Conservation (phyloP, 345 rosid species). For the Gynandropsis gynandra region DNA sequence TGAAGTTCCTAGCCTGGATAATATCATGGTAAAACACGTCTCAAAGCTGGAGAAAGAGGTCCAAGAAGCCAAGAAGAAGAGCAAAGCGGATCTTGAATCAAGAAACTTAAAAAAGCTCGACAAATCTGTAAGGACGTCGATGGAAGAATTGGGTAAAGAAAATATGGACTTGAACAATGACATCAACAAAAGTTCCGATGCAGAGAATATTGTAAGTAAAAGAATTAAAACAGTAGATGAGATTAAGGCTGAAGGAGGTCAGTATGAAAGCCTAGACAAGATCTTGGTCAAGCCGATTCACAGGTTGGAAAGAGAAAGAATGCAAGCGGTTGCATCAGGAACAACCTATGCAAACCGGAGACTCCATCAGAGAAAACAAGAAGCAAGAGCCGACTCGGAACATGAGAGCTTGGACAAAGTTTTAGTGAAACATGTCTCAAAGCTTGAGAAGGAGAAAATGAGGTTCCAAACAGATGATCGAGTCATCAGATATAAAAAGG, state of each 20-base stretch:
- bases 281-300: slow-evolving; percentile 53
- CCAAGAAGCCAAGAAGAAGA: slow-evolving; percentile 61
- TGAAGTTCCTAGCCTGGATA: slow-evolving; percentile 66
- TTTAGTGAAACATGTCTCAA: slow-evolving; percentile 70
- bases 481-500: slow-evolving; percentile 25
- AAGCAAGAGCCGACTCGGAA: slow-evolving; percentile 23
- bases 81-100: slow-evolving; percentile 27
- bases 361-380: slow-evolving; percentile 30
- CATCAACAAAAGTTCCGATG: slow-evolving; percentile 1
- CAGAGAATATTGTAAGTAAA: background rate
- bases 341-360: slow-evolving; percentile 28
- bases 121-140: background rate
- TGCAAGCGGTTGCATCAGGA: slow-evolving; percentile 28
- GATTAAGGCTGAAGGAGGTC: slow-evolving; percentile 12
- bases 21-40: slow-evolving; percentile 59
- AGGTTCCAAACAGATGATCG: slow-evolving; percentile 23
- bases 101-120: slow-evolving; percentile 11
- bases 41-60: slow-evolving; percentile 82
- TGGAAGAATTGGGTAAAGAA: slow-evolving; percentile 42
- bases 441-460: slow-evolving; percentile 63
- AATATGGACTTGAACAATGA: slow-evolving; percentile 38
- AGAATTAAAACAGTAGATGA: too few species aligned
- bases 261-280: slow-evolving; percentile 46
- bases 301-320: slow-evolving; percentile 46
- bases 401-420: slow-evolving; percentile 70